Evolutionary conservation across 1,284 basidiomycete genomes (phyloP).

Genomic region (Cutaneotrichosporon cavernicola): DNA sequence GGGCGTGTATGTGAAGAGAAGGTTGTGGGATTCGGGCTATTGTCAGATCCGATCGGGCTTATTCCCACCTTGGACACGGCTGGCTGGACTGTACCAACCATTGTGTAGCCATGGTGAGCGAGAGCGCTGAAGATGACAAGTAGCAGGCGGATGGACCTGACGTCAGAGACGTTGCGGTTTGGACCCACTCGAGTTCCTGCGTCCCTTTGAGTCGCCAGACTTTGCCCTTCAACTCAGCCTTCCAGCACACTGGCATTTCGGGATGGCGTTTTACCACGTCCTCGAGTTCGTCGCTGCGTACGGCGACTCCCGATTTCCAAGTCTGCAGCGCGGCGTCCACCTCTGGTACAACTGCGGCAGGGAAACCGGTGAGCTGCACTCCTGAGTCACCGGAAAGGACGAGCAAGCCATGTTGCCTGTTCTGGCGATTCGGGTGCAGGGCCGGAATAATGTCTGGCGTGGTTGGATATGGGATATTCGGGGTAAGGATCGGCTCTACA

Average conservation of each 20-base stretch:
- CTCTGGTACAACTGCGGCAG: constrained; percentile 27
- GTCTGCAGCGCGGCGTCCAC: constrained; percentile 29
- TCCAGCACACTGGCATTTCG: constrained; percentile 28
- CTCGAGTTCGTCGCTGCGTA: constrained; percentile 27
- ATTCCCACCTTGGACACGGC: constrained; percentile 32
- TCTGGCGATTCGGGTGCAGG: constrained; percentile 3
- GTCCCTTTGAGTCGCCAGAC: constrained; percentile 45
- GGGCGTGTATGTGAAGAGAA: constrained; percentile 37
- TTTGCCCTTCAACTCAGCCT: constrained; percentile 35
- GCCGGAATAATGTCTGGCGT: constrained; percentile 6
- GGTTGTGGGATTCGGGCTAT: constrained; percentile 43
- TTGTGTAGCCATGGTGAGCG: constrained; percentile 39
- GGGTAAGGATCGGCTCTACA: constrained; percentile 8
- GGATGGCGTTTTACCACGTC: constrained; percentile 17
- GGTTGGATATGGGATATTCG: constrained; percentile 13
- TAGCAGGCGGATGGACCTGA: constrained; percentile 41
- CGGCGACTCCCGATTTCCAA: constrained; percentile 33
- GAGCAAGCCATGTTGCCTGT: constrained; percentile 36
- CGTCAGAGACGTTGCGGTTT: not conserved
- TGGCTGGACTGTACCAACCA: constrained; percentile 36
- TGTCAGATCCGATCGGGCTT: constrained; percentile 1
- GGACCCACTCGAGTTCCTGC: constrained; percentile 46
- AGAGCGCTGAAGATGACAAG: constrained; percentile 38
- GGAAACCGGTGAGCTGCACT: constrained; percentile 40
- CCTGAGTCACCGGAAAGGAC: constrained; percentile 28